Base-by-base conservation (phyloP, 805 yeast genomes). In the Saccharomycopsis sp. region DNA sequence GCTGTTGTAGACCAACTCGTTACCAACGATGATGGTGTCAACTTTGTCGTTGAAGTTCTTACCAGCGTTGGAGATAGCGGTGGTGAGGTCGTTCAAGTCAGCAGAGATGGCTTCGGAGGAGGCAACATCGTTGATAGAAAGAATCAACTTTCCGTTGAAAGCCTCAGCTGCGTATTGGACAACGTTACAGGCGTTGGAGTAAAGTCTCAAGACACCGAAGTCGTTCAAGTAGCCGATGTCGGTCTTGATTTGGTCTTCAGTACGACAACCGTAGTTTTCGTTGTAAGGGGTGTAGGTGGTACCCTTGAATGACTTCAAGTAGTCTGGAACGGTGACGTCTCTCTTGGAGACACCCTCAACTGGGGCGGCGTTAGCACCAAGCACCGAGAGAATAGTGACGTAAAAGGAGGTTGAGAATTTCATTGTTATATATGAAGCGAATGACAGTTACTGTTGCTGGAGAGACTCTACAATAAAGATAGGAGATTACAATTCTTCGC, bases 231-330 rank as follows among this genome's bases (percentile, higher is more conserved):
- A 62, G 37, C 67, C 68, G 53, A 84, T 66, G 63, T 84, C 89
- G 52, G 71, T 62, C 34, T 75, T 70, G 58, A 84, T 79, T 51
- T 75, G 71, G 57, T 68, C 68, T 1, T 78, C 68, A 50, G 78
- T 69, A 69, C 84, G 83, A 71, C 89, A 84, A 37, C 75, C 67
- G 58, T 85, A 83, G 58, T 73, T 67, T 63, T 76, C 72, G 52
- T 80, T 70, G 73, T 83, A 84, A 53, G 89, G 88, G 15, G 88
- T 79, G 71, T 84, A 84, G 44, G 87, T 79, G 66, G 84, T 80
- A 70, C 89, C 89, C 65, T 79, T 81, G 58, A 61, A 61, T 14
- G 34, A 51, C 18, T 37, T 41, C 44, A 48, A 51, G 51, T 54
- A 61, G 24, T 54, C 58, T 37, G 63, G 58, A 20, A 57, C 50